Percentiles rank a stretch among this genome's conserved stretches.
phyloP scores from a whole-genome alignment of 108 stramenopile species.

The Bacterosira constricta region DNA sequence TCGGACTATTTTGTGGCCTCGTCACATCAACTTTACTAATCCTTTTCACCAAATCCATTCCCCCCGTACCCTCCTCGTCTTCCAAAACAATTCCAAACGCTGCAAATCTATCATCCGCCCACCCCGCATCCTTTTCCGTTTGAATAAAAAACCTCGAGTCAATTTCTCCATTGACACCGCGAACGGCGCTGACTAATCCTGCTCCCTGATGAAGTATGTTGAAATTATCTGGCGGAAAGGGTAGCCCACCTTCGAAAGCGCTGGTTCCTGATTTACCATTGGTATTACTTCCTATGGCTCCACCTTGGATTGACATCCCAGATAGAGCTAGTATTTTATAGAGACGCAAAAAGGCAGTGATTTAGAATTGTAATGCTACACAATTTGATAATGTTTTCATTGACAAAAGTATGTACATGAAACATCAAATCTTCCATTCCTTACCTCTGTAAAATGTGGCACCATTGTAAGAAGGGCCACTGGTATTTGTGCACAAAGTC shows the following conservation, averaged over 20 bases:
- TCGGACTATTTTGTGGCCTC: slow-evolving; percentile 68
- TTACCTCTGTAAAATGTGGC: slow-evolving; percentile 59
- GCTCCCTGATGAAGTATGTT: slow-evolving; percentile 59
- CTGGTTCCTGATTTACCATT: slow-evolving; percentile 51
- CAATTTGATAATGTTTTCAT: too few species aligned
- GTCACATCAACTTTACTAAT: slow-evolving; percentile 66
- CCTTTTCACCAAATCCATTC: slow-evolving; percentile 53
- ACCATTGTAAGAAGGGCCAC: slow-evolving; percentile 51
- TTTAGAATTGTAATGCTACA: too few species aligned
- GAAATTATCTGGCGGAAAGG: slow-evolving; percentile 72
- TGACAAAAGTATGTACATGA: too few species aligned
- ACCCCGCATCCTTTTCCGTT: slow-evolving; percentile 63
- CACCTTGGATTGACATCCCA: slow-evolving; percentile 70
- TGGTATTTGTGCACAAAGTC: slow-evolving; percentile 47
- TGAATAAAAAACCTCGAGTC: slow-evolving; percentile 80
- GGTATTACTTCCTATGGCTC: slow-evolving; percentile 57
- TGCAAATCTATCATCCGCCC: slow-evolving; percentile 80
- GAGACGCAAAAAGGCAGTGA: too few species aligned
- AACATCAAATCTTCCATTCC: too few species aligned
- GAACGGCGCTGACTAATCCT: slow-evolving; percentile 62
- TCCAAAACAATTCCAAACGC: slow-evolving; percentile 73
- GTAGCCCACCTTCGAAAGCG: slow-evolving; percentile 38
- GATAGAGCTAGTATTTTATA: slow-evolving; percentile 42
- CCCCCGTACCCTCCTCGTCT: slow-evolving; percentile 24
- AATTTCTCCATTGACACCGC: slow-evolving; percentile 42